These are phyloP conservation scores for Solanum hybrid DNA, from an alignment of 305 asterid species.

Conservation along the genomic window DNA sequence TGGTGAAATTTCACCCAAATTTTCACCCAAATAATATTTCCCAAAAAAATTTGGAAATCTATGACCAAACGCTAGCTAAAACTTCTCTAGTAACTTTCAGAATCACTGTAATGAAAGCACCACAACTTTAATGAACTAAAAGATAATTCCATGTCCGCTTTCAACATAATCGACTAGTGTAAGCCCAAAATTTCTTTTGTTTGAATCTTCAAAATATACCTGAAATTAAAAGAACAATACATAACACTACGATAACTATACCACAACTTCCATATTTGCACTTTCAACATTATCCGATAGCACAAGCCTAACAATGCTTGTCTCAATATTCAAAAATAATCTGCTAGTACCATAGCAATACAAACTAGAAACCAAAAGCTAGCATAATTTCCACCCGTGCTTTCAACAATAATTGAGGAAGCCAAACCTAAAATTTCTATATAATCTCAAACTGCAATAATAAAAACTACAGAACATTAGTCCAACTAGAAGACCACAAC, in stretches of 20 bases:
- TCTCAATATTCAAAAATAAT: not conserved
- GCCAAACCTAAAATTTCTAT: not conserved
- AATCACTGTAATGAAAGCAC: not conserved
- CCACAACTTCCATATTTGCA: conserved; percentile 4
- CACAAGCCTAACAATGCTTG: not conserved
- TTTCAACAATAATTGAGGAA: not conserved
- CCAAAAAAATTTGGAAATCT: not conserved
- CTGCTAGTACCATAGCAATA: not conserved
- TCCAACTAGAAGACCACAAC: conserved; percentile 3
- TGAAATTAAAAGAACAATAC: not conserved
- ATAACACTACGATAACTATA: not conserved
- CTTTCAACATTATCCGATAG: not conserved
- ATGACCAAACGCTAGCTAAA: not conserved
- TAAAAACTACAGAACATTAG: not conserved
- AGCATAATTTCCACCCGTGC: not conserved
- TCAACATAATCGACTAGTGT: not conserved
- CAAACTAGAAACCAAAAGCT: not conserved
- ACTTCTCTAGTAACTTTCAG: not conserved
- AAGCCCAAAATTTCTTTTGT: not conserved
- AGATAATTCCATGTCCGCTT: not conserved
- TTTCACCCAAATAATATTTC: not conserved
- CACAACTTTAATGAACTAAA: not conserved
- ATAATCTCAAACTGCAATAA: not conserved
- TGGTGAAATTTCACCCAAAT: not conserved
- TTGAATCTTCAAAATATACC: not conserved